Percentiles rank a stretch among this genome's conserved stretches.
These are phyloP conservation scores for Mucor piriformis DNA, from an alignment of 371 early-diverging fungal genomes.

Conservation along the genomic window DNA sequence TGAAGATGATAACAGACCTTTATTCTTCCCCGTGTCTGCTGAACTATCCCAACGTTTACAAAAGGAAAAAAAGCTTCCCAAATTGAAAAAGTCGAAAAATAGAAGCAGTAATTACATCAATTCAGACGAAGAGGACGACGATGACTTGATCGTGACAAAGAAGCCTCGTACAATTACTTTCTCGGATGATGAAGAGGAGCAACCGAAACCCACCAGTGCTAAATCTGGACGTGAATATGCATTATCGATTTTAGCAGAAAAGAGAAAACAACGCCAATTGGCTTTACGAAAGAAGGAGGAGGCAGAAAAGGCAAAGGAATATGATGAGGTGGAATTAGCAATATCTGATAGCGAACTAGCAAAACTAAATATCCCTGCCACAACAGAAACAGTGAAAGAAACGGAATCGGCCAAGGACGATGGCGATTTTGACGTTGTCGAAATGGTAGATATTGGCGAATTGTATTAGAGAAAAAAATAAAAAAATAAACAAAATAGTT, in stretches of 20 bases:
- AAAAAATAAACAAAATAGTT: background rate
- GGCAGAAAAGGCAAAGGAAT: background rate
- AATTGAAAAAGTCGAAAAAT: background rate
- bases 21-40: conserved; percentile 9
- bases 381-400: background rate
- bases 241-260: conserved; percentile 7
- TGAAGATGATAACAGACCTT: conserved; percentile 16
- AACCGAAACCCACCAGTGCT: too few relatives aligned
- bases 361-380: background rate
- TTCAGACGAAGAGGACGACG: background rate
- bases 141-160: background rate
- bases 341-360: background rate
- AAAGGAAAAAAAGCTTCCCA: background rate
- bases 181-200: background rate
- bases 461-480: background rate
- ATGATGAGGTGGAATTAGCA: background rate
- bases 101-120: background rate
- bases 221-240: conserved; percentile 1
- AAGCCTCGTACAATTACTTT: background rate
- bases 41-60: background rate
- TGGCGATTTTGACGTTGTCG: too few relatives aligned
- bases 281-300: background rate
- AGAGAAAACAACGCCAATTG: background rate
- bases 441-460: too few relatives aligned
- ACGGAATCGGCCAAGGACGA: too few relatives aligned